Evolutionary conservation across 2,329 filamentous ascomycete genomes (phyloP).

Genomic region (Calonectria montana): DNA sequence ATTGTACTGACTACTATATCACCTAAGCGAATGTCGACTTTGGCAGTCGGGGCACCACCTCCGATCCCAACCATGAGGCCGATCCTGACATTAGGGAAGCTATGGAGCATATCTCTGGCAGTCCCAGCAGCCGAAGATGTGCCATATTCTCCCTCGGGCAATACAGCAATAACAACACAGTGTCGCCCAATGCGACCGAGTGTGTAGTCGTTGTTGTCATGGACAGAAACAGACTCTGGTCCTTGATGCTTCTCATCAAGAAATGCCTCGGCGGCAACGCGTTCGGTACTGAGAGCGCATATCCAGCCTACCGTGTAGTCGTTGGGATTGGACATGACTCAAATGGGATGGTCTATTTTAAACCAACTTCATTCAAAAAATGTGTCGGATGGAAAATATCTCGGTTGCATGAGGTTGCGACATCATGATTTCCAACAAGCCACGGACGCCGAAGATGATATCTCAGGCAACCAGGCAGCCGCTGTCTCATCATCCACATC

Average conservation of each 20-base stretch:
- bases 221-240: background rate
- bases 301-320: conserved; percentile 35
- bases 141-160: background rate
- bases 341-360: too few species aligned
- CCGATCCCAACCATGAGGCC: background rate
- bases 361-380: too few species aligned
- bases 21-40: background rate
- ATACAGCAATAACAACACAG: background rate
- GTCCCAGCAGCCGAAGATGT: background rate
- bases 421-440: too few species aligned
- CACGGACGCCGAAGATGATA: too few species aligned
- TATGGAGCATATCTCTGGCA: background rate
- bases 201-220: background rate
- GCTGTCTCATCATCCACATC: too few species aligned
- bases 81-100: background rate
- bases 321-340: background rate
- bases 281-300: background rate
- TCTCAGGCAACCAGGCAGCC: too few species aligned
- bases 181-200: background rate
- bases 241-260: background rate
- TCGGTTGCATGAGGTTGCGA: too few species aligned
- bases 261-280: background rate
- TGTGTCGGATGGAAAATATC: too few species aligned
- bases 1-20: background rate
- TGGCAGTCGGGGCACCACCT: background rate